These are phyloP conservation scores for Blastobotrys muscicola DNA, from an alignment of 805 yeast species.

Conservation along the genomic window DNA sequence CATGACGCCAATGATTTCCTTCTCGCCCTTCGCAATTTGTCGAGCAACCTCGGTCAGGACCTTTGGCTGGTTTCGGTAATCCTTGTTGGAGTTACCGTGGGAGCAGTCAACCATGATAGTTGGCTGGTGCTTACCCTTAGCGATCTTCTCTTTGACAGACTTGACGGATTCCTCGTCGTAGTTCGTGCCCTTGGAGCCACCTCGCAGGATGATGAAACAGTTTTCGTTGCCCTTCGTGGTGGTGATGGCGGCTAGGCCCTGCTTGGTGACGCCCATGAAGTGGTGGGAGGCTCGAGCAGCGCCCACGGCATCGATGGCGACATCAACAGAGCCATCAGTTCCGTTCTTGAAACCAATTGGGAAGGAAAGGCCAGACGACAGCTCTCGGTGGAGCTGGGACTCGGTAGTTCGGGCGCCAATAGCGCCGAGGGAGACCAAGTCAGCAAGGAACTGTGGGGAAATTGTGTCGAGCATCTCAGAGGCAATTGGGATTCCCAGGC, in stretches of 20 bases:
- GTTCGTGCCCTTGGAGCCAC: slow-evolving; percentile 91
- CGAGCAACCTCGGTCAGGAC: slow-evolving; percentile 76
- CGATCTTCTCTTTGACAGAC: slow-evolving; percentile 59
- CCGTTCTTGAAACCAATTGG: slow-evolving; percentile 98
- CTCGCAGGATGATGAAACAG: slow-evolving; percentile 91
- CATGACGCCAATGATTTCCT: slow-evolving; percentile 83
- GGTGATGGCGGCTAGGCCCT: slow-evolving; percentile 93
- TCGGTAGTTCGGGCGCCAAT: slow-evolving; percentile 99
- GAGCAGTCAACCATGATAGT: slow-evolving; percentile 93
- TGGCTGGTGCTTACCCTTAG: slow-evolving; percentile 36
- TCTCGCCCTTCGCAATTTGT: slow-evolving; percentile 77
- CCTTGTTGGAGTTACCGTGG: slow-evolving; percentile 93
- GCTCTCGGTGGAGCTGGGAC: slow-evolving; percentile 94
- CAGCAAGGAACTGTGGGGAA: slow-evolving; percentile 91
- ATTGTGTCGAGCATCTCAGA: slow-evolving; percentile 98
- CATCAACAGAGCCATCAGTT: slow-evolving; percentile 89
- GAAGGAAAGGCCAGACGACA: slow-evolving; percentile 96
- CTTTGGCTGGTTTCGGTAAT: slow-evolving; percentile 89
- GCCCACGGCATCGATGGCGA: slow-evolving; percentile 87
- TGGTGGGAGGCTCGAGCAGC: slow-evolving; percentile 91
- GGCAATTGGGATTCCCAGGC: slow-evolving; percentile 80
- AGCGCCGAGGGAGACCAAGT: slow-evolving; percentile 88
- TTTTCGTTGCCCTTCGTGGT: slow-evolving; percentile 92
- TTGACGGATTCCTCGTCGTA: slow-evolving; percentile 74
- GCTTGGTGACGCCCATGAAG: slow-evolving; percentile 95